Base-by-base conservation (phyloP, 2,329 filamentous ascomycete genomes). In the Sclerotinia spermophila region DNA sequence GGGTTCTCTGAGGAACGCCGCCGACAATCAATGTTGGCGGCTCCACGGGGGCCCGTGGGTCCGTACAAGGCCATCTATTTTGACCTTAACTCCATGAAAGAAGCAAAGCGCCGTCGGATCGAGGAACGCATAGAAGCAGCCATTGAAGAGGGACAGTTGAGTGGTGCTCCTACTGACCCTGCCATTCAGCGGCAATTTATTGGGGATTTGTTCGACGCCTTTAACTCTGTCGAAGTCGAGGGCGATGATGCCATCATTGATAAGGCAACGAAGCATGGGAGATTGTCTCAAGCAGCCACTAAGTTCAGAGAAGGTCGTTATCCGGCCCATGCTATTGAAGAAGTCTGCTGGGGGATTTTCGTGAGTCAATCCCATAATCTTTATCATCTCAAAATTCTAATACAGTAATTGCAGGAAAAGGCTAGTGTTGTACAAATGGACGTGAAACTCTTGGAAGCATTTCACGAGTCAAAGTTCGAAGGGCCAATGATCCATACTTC, bases 271-370 rank as follows among this genome's bases (percentile, higher is more conserved):
- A 75, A 75, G 55, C 69, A 73, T n/a, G 73, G 72, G 2, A 69
- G 61, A 6, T 65, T 66, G 0, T 69, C 72, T 6, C 74, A 77
- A 64, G 72, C 75, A 35, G 75, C 72, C 24, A 44, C 55, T 0
- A 67, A 71, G 15, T 62, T 77, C 2, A 45, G 59, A 7, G 51
- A 67, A 5, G 67, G 64, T 10, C 67, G 67, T 17, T 76, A 75
- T 15, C 68, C 69, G 0, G 42, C 68, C 1, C 7, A 45, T 2
- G 70, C 68, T 0, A 70, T 77, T 19, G 75, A 77, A 30, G 53
- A 71, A 11, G 55, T 59, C 15, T 73, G 71, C 33, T 76, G 76
- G 75, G 58, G 71, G 11, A 64, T 76, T 19, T 68, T 77, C 17
- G 75, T 77, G 58, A 71, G 74, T 72, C n/a, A 3, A 67, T 4